Percentiles rank a stretch among this genome's conserved stretches.
These are phyloP conservation scores for Nectriaceae sp. DNA, from an alignment of 2,329 filamentous ascomycete species.

Conservation along the genomic window DNA sequence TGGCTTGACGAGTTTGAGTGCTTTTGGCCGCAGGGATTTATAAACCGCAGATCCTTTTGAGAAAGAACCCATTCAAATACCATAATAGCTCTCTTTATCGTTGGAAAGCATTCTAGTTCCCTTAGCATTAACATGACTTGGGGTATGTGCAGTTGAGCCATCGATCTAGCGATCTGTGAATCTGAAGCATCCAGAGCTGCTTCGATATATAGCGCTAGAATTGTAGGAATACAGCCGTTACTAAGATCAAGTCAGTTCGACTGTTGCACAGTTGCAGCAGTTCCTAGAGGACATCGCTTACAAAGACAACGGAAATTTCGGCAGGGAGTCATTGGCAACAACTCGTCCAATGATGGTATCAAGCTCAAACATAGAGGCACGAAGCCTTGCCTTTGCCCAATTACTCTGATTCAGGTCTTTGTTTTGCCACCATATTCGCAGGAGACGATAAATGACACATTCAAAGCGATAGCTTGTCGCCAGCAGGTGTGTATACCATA, in stretches of 20 bases:
- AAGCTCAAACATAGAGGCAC: constrained; percentile 9
- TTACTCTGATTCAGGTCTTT: constrained; percentile 1
- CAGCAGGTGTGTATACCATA: constrained; percentile 6
- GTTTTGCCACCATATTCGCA: constrained; percentile 7
- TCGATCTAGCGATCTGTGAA: constrained; percentile 3
- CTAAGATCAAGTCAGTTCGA: background rate
- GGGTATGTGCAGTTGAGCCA: constrained; percentile 3
- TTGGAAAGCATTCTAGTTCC: background rate
- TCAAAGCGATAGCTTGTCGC: constrained; percentile 9
- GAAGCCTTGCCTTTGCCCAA: constrained; percentile 5
- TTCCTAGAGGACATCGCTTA: background rate
- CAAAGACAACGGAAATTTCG: constrained; percentile 5
- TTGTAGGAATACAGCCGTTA: constrained; percentile 10
- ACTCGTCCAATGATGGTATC: constrained; percentile 6
- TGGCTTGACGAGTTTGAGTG: background rate
- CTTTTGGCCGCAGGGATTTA: background rate
- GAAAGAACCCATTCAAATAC: background rate
- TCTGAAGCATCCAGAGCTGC: constrained; percentile 6
- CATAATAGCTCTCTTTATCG: background rate
- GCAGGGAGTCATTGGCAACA: constrained; percentile 1
- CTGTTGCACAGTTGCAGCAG: background rate
- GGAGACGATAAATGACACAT: constrained; percentile 5
- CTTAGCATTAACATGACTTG: background rate
- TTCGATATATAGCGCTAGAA: constrained; percentile 8
- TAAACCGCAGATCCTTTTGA: background rate